A percentile compares a stretch with the other conserved stretches of the same genome.
phyloP scores from a whole-genome alignment of 2,329 filamentous ascomycete species.

The Cryphonectria nitschkei region DNA sequence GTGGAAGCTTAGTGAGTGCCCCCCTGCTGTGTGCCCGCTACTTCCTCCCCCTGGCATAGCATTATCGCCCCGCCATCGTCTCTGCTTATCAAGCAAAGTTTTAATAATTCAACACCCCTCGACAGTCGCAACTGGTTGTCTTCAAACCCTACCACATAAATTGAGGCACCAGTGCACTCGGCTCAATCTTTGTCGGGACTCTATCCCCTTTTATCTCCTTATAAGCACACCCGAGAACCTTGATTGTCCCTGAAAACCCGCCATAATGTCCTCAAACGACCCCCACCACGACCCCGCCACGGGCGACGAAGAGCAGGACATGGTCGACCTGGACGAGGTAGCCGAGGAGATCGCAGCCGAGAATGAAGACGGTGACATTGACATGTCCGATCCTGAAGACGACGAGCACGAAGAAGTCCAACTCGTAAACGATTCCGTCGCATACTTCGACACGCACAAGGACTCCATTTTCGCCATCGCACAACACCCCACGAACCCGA shows the following conservation, averaged over 20 bases:
- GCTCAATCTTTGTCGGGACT: background rate
- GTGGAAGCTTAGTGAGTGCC: background rate
- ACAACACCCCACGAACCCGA: slow-evolving; percentile 79
- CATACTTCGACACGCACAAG: slow-evolving; percentile 87
- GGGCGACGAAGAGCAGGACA: slow-evolving; percentile 68
- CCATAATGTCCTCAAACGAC: slow-evolving; percentile 33
- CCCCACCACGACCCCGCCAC: slow-evolving; percentile 45
- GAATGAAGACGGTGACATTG: slow-evolving; percentile 50
- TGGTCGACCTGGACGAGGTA: slow-evolving; percentile 77
- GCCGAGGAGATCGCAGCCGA: slow-evolving; percentile 73
- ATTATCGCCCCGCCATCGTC: slow-evolving; percentile 23
- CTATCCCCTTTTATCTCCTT: background rate
- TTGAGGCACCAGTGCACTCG: background rate
- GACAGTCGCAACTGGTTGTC: background rate
- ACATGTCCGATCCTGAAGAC: slow-evolving; percentile 35
- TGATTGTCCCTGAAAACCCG: background rate
- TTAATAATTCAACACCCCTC: slow-evolving; percentile 24
- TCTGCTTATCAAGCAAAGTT: slow-evolving; percentile 30
- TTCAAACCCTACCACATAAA: background rate
- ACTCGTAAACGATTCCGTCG: slow-evolving; percentile 88
- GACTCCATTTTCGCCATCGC: slow-evolving; percentile 95
- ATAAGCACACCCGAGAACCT: background rate
- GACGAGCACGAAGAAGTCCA: slow-evolving; percentile 69
- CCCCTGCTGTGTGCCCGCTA: background rate
- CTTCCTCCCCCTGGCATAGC: background rate